A percentile compares a stretch with the other conserved stretches of the same genome.
Evolutionary conservation across 371 early-diverging fungal genomes (phyloP).

Genomic region (Lichtheimia hyalospora): DNA sequence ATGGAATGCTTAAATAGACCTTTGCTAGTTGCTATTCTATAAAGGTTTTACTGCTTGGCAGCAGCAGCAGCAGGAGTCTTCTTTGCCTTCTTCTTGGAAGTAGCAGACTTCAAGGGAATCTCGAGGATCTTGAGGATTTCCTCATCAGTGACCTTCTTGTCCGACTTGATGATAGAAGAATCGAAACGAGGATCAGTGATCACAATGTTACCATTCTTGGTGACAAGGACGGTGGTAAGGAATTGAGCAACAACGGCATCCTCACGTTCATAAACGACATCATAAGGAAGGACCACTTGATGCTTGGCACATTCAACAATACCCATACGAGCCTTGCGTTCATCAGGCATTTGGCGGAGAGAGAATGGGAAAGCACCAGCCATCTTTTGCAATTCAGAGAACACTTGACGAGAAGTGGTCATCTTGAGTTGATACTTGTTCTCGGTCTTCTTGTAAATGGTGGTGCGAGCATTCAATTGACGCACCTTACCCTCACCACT

Average conservation of each 20-base stretch:
- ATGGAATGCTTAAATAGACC: background rate
- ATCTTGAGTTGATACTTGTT: conserved; percentile 88
- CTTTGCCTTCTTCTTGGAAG: conserved; percentile 29
- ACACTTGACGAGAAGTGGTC: conserved; percentile 71
- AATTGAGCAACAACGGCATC: conserved; percentile 84
- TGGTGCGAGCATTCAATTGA: conserved; percentile 76
- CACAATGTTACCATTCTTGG: conserved; percentile 80
- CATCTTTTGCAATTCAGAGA: conserved; percentile 74
- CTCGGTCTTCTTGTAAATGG: conserved; percentile 89
- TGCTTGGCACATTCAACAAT: conserved; percentile 87
- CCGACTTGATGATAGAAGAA: conserved; percentile 65
- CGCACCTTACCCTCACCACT: conserved; percentile 88
- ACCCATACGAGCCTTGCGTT: conserved; percentile 90
- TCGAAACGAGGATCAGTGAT: conserved; percentile 75
- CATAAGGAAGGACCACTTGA: conserved; percentile 79
- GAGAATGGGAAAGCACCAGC: conserved; percentile 91
- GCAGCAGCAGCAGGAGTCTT: conserved; percentile 23
- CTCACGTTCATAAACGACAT: conserved; percentile 84
- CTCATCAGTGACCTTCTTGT: conserved; percentile 75
- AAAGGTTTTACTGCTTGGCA: conserved; percentile 12
- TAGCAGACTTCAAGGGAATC: conserved; percentile 40
- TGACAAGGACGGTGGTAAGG: conserved; percentile 87
- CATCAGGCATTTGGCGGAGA: conserved; percentile 78
- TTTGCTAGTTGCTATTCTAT: no score
- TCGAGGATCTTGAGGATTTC: conserved; percentile 68